phyloP scores from a whole-genome alignment of 2,329 filamentous ascomycete species.

The Talaromyces amestolkiae region DNA sequence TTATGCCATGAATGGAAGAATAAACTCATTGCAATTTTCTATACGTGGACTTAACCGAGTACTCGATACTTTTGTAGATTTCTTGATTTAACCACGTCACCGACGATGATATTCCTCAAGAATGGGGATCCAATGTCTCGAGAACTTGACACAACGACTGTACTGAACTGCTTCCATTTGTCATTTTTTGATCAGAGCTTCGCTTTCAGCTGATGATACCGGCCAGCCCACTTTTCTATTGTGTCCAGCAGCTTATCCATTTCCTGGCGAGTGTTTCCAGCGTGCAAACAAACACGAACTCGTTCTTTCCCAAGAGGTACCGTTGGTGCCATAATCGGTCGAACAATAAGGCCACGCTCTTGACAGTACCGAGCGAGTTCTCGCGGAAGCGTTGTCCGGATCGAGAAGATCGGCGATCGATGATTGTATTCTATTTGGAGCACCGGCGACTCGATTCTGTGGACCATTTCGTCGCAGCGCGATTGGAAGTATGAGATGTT shows the following conservation, averaged over 20 bases:
- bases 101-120: neutral
- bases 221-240: conserved; percentile 49
- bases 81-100: neutral
- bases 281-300: conserved; percentile 66
- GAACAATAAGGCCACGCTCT: conserved; percentile 56
- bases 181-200: neutral
- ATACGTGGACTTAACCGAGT: neutral
- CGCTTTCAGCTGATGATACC: neutral
- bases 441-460: conserved; percentile 26
- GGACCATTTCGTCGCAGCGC: conserved; percentile 42
- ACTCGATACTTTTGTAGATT: neutral
- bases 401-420: conserved; percentile 62
- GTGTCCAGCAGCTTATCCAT: conserved; percentile 53
- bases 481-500: conserved; percentile 49
- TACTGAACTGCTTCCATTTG: neutral
- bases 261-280: conserved; percentile 60
- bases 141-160: too few relatives aligned
- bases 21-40: neutral
- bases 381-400: conserved; percentile 59
- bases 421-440: conserved; percentile 46
- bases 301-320: conserved; percentile 63
- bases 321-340: conserved; percentile 67
- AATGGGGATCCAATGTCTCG: neutral
- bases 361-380: conserved; percentile 62
- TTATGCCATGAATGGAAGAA: neutral